Evolutionary conservation across 768 basidiomycete genomes (phyloP), one percentile per base, ranked within the genome.

Genomic region (Harrya chromipes): DNA sequence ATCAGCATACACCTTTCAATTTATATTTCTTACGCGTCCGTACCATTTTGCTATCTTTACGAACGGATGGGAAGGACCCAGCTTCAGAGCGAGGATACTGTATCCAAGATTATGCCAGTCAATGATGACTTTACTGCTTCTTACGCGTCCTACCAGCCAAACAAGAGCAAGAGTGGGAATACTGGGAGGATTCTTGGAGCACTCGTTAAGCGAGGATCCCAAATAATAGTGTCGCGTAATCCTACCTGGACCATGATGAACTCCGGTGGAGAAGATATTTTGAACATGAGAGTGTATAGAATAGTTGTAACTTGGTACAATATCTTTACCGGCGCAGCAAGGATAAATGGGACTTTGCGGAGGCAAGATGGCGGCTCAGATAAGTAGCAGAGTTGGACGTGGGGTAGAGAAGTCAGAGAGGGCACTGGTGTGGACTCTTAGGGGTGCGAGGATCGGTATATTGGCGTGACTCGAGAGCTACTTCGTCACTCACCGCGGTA

Each of bases 71-170:
- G 67, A 64, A 1, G 73, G 50, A 0, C 92, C 89, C n/a, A 94
- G 71, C 58, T 83, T 86, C 55, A 99, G 68, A 1, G 87, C 87
- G 41, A 99, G 80, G 40, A 98, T 93, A 55, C 84, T 95, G 65
- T 92, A 94, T 16, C 97, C 97, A 21, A 95, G 80, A 67, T 99
- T 99, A 66, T 99, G 97, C 97, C 97, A 99, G 70, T 99, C 97
- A 47, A 99, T 94, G 52, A 99, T 89, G 56, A 99, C 74, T 59
- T 89, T 91, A 56, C 85, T 86, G 4, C 88, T 85, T 16, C 83
- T 77, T 14, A 91, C 59, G 17, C 72, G 63, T 19, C 80, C 79
- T 1, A 85, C 83, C 23, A 93, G 66, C 76, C 89, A 88, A 3
- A 90, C 91, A 17, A 98, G 72, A 3, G 85, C 84, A 16, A 99